Percentiles rank a stretch among this genome's conserved stretches.
Conservation (phyloP, 2,329 filamentous ascomycete species). For the Botryotinia convoluta region DNA sequence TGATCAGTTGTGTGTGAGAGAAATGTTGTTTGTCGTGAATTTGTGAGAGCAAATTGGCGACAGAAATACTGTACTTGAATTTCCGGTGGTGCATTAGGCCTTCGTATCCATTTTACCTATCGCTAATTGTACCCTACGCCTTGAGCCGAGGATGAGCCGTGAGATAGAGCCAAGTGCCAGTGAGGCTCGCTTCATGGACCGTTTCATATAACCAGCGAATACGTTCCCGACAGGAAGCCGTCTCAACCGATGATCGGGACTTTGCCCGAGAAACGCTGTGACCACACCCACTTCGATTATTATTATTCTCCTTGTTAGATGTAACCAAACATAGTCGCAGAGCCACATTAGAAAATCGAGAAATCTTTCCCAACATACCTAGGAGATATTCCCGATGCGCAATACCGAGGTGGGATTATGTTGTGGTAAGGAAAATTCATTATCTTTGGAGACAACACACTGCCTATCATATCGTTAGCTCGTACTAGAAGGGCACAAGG, state of each 20-base stretch:
- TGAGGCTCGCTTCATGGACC: not conserved
- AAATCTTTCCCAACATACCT: not conserved
- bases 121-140: not conserved
- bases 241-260: not conserved
- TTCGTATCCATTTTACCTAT: not conserved
- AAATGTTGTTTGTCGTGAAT: not conserved
- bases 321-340: too few species aligned
- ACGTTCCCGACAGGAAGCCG: not conserved
- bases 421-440: not conserved
- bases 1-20: not conserved
- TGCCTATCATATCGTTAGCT: not conserved
- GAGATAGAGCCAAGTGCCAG: not conserved
- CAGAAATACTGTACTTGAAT: not conserved
- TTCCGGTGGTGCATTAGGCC: not conserved
- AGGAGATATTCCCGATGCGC: not conserved
- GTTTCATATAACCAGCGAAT: accelerated
- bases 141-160: not conserved
- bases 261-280: not conserved
- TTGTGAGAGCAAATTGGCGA: not conserved
- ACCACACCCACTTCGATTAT: not conserved
- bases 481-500: not conserved
- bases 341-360: not conserved
- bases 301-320: too few species aligned
- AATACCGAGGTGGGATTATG: not conserved
- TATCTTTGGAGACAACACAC: not conserved